Percentiles rank a stretch among this genome's conserved stretches.
Conservation (phyloP, 179 eudicot genomes). For the Kewa caespitosa region DNA sequence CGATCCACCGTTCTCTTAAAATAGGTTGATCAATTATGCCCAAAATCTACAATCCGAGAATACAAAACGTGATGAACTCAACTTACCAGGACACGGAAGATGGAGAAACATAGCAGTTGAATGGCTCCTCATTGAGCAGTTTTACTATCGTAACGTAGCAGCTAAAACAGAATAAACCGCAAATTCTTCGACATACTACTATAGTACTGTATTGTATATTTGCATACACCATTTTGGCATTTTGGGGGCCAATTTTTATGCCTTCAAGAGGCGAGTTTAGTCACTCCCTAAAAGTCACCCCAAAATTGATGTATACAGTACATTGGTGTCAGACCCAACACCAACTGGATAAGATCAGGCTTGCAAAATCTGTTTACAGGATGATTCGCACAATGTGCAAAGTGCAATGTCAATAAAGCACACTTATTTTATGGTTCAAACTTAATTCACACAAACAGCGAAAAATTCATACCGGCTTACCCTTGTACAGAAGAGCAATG, state of each 20-base stretch:
- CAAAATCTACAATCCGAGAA: slow-evolving; percentile 51
- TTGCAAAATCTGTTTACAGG: background rate
- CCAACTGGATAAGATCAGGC: no score
- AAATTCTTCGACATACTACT: no score
- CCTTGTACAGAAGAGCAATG: slow-evolving; percentile 78
- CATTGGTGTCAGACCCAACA: no score
- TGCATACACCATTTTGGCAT: no score
- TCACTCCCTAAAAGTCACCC: no score
- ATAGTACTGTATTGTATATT: no score
- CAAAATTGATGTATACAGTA: no score
- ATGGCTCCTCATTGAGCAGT: background rate
- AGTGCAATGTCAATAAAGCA: background rate
- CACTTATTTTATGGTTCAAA: background rate
- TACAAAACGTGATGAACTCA: slow-evolving; percentile 8
- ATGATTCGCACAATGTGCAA: background rate
- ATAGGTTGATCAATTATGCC: slow-evolving; percentile 94
- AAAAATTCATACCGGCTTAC: slow-evolving; percentile 85
- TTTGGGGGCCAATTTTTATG: no score
- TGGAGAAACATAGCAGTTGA: background rate
- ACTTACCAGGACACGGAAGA: background rate
- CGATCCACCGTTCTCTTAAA: slow-evolving; percentile 83
- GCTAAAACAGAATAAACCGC: background rate
- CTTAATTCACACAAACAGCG: slow-evolving; percentile 2
- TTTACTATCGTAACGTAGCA: background rate
- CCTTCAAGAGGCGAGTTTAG: no score